Evolutionary conservation across 2,329 filamentous ascomycete genomes (phyloP), one percentile per base, ranked within the genome.

Genomic region (Cladosporium cucumerinum): DNA sequence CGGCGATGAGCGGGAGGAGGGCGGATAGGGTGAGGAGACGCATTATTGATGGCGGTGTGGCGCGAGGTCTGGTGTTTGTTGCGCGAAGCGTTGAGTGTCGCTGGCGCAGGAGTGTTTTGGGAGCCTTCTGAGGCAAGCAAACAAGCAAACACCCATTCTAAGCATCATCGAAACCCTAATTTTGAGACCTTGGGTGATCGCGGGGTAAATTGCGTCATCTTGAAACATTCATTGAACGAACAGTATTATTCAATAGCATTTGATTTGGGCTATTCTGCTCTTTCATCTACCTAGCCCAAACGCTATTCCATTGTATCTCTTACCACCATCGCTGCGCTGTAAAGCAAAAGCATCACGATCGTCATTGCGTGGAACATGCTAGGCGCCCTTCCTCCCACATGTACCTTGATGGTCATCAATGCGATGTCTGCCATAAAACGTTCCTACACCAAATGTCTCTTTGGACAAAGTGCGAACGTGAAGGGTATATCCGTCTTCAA

Each of bases 1-100:
- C 23, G 49, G 66, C 51, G 30, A 28, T 25, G 54, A 51, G 46
- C 7, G 62, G 57, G 36, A 67, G 57, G n/a, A 66, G 64, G 58
- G 61, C 23, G 25, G 32, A 57, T 43, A 57, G 49, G 57, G 61
- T 64, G 61, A 60, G 36, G 58, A 59, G 61, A 54, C 34, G 60
- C 60, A 62, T 62, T 30, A 32, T 55, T 30, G 21, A 32, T 43
- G 61, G 32, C 12, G 8, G 18, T 30, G 26, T 32, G 51, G 51
- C 51, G 51, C 51, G 18, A 30, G 26, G 26, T 28, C 51, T 32
- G 18, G 16, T 32, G 49, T 30, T 1, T 18, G 49, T 32, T 52
- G 49, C 7, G 28, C 32, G 26, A 2, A 46, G 39, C n/a, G 39
- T 46, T 1, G 36, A n/a, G 16, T 1, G n/a, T 46, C 23, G 39